Evolutionary conservation across 176 grass and related monocot species (phyloP), one percentile per base, ranked within the genome.

Genomic region (Zea luxurians): DNA sequence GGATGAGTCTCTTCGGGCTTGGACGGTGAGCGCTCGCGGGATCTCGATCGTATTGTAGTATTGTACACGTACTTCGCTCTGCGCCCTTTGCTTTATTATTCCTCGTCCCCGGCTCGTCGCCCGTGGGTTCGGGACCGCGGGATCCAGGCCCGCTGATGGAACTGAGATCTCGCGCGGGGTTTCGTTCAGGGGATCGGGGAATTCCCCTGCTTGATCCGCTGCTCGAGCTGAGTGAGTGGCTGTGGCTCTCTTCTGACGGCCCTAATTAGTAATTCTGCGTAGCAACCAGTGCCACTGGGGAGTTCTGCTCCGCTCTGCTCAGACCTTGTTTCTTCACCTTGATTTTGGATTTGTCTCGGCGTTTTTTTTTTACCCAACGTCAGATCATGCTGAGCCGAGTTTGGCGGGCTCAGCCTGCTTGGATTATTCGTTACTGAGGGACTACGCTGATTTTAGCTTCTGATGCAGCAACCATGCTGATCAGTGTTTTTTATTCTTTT

Each of bases 1-100:
- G 64, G 49, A 97, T 97, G 93, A 97, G 93, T 83, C 93, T 97
- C 86, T 97, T 97, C 74, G 94, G 94, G 20, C 91, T 97, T 71
- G 91, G 94, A 47, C 88, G 94, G 94, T 97, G 61, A 88, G 85
- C 4, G 50, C 60, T 0, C 72, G 8, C 78, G 72, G 47, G 65
- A 21, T 49, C 70, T 18, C 75, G 47, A 70, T 37, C 67, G 67
- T 70, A 27, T 27, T 27, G 27, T 27, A 27, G 27, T 27, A 27
- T 27, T 27, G 27, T 27, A 42, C 0, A 6, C 36, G 4, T 6
- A 7, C 42, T 6, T 17, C 16, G n/a, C 45, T 67, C 7, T 41
- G 43, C 43, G 44, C 1, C 47, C 47, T 48, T 3, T 40, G 13
- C 52, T 15, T 13, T 37, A 4, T 9, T 10, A 8, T 6, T 0